Evolutionary conservation across 371 early-diverging fungal genomes (phyloP).

Genomic region (Vairimorpha ceranae): DNA sequence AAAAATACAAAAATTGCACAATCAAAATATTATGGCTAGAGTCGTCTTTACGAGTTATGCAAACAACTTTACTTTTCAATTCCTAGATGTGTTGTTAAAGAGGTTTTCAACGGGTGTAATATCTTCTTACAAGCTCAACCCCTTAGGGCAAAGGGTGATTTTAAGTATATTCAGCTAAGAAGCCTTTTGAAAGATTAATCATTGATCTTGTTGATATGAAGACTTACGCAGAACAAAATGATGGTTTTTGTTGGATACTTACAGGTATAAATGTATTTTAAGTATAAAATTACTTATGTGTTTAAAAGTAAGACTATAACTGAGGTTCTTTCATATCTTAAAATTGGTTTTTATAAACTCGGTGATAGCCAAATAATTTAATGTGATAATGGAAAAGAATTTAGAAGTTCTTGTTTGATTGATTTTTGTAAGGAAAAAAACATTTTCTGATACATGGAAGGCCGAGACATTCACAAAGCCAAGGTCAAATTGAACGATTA

Average conservation of each 20-base stretch:
- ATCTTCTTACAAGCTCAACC: not conserved
- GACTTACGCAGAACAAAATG: not conserved
- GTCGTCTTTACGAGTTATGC: not conserved
- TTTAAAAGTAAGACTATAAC: no score
- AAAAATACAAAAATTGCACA: no score
- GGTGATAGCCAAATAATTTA: not conserved
- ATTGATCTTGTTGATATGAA: not conserved
- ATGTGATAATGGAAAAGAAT: constrained; percentile 16
- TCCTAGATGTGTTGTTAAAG: not conserved
- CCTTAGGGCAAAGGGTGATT: not conserved
- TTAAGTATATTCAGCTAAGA: not conserved
- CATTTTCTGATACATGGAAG: not conserved
- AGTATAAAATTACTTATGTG: no score
- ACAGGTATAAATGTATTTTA: no score
- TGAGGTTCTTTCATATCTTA: no score
- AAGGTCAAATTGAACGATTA: constrained; percentile 3
- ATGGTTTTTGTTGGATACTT: not conserved
- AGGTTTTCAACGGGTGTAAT: not conserved
- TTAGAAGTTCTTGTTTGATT: not conserved
- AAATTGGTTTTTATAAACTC: no score
- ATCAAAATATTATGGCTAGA: not conserved
- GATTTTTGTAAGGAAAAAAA: not conserved
- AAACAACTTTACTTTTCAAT: not conserved
- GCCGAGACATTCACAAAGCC: not conserved
- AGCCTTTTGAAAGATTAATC: not conserved